Conservation (phyloP, 2,329 filamentous ascomycete species). For the Zymoseptoria passerinii region DNA sequence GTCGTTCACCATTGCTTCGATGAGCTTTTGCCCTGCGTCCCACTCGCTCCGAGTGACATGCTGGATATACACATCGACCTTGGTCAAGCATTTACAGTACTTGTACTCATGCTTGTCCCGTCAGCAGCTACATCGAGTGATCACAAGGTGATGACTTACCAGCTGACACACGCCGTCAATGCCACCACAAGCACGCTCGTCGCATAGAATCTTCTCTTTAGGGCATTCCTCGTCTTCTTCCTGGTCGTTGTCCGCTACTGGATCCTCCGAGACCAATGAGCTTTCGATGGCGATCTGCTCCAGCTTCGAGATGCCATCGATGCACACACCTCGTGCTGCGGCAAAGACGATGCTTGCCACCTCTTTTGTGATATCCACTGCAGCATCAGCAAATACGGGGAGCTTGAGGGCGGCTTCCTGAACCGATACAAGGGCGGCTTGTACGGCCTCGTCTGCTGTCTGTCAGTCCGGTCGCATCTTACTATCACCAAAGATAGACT, state of each 20-base stretch:
- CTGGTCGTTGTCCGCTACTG: background rate
- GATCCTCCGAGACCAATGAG: background rate
- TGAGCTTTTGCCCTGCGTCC: background rate
- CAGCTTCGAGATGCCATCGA: background rate
- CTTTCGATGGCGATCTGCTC: background rate
- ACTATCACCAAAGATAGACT: background rate
- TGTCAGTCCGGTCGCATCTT: background rate
- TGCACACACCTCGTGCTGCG: background rate
- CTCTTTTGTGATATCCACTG: background rate
- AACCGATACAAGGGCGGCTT: background rate
- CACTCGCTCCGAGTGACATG: background rate
- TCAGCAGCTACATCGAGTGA: background rate
- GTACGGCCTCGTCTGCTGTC: background rate
- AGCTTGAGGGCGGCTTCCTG: background rate
- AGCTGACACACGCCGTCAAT: background rate
- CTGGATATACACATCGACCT: background rate
- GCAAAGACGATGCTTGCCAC: background rate
- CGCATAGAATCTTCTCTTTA: background rate
- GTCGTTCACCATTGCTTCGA: background rate
- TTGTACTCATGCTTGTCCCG: background rate
- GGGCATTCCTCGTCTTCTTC: background rate
- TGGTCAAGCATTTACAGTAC: background rate
- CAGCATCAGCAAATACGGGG: background rate
- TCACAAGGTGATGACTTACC: background rate
- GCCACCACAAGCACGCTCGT: background rate